Conservation (phyloP, 805 yeast genomes). For the Komagataella pastoris region DNA sequence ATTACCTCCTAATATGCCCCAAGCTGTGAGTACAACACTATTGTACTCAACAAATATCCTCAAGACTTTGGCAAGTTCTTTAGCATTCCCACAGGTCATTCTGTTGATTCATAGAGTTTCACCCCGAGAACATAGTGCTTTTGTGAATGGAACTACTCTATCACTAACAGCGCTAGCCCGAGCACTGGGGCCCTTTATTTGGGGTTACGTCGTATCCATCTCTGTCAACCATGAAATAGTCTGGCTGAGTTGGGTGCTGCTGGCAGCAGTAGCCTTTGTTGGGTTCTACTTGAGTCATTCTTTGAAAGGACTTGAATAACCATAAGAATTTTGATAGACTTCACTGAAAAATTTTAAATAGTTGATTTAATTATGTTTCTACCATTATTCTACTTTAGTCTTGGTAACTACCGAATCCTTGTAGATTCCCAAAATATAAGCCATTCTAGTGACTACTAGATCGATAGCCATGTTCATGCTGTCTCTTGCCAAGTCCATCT, state of each 20-base stretch:
- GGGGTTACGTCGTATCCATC: conserved; percentile 26
- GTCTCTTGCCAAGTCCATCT: conserved; percentile 85
- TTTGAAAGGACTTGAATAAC: not conserved
- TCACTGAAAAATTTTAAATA: too few species aligned
- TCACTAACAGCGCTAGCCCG: conserved; percentile 41
- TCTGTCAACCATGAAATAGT: not conserved
- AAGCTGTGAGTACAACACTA: not conserved
- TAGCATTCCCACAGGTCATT: conserved; percentile 39
- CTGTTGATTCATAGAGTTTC: conserved; percentile 42
- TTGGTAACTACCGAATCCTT: conserved; percentile 15
- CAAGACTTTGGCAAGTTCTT: conserved; percentile 21
- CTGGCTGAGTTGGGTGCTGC: not conserved
- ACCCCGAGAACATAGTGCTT: conserved; percentile 38
- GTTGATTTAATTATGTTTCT: not conserved
- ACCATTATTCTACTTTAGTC: not conserved
- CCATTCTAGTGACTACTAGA: conserved; percentile 78
- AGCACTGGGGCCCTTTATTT: conserved; percentile 39
- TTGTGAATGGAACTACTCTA: conserved; percentile 44
- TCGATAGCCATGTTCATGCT: conserved; percentile 90
- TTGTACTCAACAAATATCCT: conserved; percentile 17
- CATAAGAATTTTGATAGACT: not conserved
- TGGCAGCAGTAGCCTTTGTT: not conserved
- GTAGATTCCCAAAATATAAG: conserved; percentile 78
- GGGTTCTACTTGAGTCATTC: not conserved
- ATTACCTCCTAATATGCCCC: conserved; percentile 10